These are phyloP conservation scores for Penicillium sp. DNA, from an alignment of 2,329 filamentous ascomycete genomes.

Conservation along the genomic window DNA sequence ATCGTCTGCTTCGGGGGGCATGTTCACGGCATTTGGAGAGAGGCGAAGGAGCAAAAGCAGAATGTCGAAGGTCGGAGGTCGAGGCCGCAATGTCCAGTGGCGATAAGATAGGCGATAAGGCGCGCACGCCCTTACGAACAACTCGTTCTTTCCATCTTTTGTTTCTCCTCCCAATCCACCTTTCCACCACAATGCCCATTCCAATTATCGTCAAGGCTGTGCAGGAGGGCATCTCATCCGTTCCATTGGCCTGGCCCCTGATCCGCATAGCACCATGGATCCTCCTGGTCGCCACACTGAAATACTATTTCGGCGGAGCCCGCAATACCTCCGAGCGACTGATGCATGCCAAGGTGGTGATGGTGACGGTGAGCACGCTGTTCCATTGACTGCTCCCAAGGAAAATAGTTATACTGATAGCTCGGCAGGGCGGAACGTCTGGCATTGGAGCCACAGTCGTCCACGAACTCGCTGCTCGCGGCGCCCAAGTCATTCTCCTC, in stretches of 20 bases:
- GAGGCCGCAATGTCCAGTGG: conserved; percentile 1
- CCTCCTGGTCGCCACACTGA: conserved; percentile 56
- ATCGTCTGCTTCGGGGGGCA: conserved; percentile 45
- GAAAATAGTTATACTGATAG: conserved; percentile 12
- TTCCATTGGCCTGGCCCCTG: conserved; percentile 54
- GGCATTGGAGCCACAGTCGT: conserved; percentile 81
- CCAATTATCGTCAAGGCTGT: conserved; percentile 56
- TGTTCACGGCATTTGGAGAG: too few relatives aligned
- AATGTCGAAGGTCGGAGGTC: background rate
- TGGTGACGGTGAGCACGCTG: conserved; percentile 68
- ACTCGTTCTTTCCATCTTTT: conserved; percentile 9
- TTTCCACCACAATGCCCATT: conserved; percentile 55
- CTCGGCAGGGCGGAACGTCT: conserved; percentile 72
- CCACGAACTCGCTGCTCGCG: conserved; percentile 70
- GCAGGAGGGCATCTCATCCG: conserved; percentile 52
- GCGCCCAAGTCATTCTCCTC: conserved; percentile 86
- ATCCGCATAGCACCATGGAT: conserved; percentile 55
- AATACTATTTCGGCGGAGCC: conserved; percentile 74
- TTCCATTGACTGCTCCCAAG: background rate
- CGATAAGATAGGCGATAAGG: conserved; percentile 22
- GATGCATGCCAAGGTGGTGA: conserved; percentile 90
- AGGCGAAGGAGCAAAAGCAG: background rate
- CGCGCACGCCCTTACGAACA: conserved; percentile 19
- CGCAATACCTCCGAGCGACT: conserved; percentile 71
- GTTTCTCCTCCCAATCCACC: background rate